Evolutionary conservation across 305 asterid species (phyloP).

Genomic region (Solanum hybrid): DNA sequence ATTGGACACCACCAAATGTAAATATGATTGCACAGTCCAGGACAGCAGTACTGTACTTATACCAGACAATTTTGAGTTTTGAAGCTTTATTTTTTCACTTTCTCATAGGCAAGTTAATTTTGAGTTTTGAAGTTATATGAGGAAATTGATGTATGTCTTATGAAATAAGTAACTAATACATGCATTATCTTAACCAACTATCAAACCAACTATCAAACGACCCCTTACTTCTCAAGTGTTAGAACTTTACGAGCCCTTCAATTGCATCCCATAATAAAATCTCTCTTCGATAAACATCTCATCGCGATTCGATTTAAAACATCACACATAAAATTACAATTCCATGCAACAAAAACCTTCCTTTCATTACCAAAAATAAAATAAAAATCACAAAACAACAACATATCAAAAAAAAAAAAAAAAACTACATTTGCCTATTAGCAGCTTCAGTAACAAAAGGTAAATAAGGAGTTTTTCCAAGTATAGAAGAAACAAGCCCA

Average conservation of each 20-base stretch:
- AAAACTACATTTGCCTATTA: conserved; percentile 31
- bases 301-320: not conserved
- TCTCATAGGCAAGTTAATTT: too few species aligned
- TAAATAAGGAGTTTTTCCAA: conserved; percentile 80
- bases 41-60: not conserved
- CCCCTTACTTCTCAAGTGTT: not conserved
- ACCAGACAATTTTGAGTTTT: not conserved
- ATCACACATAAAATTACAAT: not conserved
- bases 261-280: not conserved
- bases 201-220: too few species aligned
- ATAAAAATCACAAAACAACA: not conserved
- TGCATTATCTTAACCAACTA: too few species aligned
- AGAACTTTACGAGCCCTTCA: not conserved
- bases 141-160: not conserved
- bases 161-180: too few species aligned
- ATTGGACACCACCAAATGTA: not conserved
- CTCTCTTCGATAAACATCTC: not conserved
- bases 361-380: not conserved
- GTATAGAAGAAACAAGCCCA: conserved; percentile 50
- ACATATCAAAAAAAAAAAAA: not conserved
- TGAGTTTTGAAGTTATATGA: not conserved
- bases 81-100: too few species aligned
- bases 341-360: not conserved
- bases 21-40: not conserved
- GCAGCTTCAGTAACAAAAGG: conserved; percentile 87